Percentiles rank a stretch among this genome's conserved stretches.
These are phyloP conservation scores for Zopfochytrium polystomum DNA, from an alignment of 371 early-diverging fungal species.

Conservation along the genomic window DNA sequence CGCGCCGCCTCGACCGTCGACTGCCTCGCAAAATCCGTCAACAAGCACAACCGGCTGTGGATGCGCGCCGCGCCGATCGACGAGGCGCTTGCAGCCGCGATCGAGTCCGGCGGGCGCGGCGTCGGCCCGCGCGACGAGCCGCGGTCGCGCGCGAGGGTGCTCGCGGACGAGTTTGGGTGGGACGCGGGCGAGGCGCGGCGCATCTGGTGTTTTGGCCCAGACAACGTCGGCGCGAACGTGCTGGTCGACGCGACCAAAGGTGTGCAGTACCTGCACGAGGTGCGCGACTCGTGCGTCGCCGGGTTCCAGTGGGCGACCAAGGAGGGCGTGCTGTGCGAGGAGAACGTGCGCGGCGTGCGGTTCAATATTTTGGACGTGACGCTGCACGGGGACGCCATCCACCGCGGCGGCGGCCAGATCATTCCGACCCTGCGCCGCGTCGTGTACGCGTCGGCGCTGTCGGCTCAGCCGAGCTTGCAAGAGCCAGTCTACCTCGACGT, in stretches of 20 bases:
- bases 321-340: constrained; percentile 96
- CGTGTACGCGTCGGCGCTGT: constrained; percentile 87
- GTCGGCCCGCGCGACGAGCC: constrained; percentile 90
- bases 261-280: constrained; percentile 98
- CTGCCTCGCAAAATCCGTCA: constrained; percentile 98
- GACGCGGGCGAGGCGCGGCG: constrained; percentile 97
- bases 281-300: constrained; percentile 96
- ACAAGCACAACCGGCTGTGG: constrained; percentile 99
- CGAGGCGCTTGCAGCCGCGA: constrained; percentile 80
- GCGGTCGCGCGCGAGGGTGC: constrained; percentile 91
- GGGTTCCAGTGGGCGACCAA: constrained; percentile 97
- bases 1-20: constrained; percentile 74
- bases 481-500: constrained; percentile 98
- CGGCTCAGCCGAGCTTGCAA: constrained; percentile 90
- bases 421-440: constrained; percentile 97
- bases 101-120: constrained; percentile 94
- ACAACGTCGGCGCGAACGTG: constrained; percentile 91
- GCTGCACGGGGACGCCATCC: constrained; percentile 99
- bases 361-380: constrained; percentile 98
- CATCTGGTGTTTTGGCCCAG: constrained; percentile 99
- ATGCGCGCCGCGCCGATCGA: constrained; percentile 93
- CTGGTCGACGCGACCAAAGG: constrained; percentile 97
- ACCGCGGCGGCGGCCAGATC: constrained; percentile 99
- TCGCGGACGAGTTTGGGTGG: too few relatives aligned
- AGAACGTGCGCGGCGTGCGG: constrained; percentile 94